A percentile compares a stretch with the other conserved stretches of the same genome.
Conservation (phyloP, 2,329 filamentous ascomycete species). For the Herpotrichia juniperi region DNA sequence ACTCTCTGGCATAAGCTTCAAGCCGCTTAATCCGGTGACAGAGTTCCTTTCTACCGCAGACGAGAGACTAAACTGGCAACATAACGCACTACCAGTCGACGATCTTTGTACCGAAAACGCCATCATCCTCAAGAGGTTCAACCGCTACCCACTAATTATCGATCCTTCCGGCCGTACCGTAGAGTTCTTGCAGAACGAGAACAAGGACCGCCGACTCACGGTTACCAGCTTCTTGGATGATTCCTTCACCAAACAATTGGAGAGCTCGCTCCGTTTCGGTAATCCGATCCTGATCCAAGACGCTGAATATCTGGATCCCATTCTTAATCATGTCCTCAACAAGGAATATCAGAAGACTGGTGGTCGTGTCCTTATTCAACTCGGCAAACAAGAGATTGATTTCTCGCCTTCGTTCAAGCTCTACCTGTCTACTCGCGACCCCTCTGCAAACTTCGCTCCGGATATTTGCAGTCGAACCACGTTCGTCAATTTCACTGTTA, state of each 20-base stretch:
- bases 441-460: slow-evolving; percentile 91
- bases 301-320: slow-evolving; percentile 94
- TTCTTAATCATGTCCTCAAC: slow-evolving; percentile 97
- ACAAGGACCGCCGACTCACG: slow-evolving; percentile 89
- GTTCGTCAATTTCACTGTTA: slow-evolving; percentile 99
- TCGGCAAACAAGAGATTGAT: slow-evolving; percentile 98
- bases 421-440: slow-evolving; percentile 93
- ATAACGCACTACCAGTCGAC: slow-evolving; percentile 90
- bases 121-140: slow-evolving; percentile 96
- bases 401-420: slow-evolving; percentile 97
- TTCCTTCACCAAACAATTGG: slow-evolving; percentile 96
- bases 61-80: slow-evolving; percentile 93
- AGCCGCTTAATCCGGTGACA: slow-evolving; percentile 90
- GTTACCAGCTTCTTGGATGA: slow-evolving; percentile 98
- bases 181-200: slow-evolving; percentile 94
- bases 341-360: slow-evolving; percentile 99
- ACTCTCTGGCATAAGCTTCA: slow-evolving; percentile 91
- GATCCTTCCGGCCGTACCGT: slow-evolving; percentile 94
- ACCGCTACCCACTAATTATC: slow-evolving; percentile 96
- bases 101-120: slow-evolving; percentile 99
- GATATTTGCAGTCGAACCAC: slow-evolving; percentile 98
- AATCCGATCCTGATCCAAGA: slow-evolving; percentile 99
- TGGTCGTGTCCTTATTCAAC: slow-evolving; percentile 95
- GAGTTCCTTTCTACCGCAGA: slow-evolving; percentile 97
- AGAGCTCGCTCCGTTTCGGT: slow-evolving; percentile 95